These are phyloP conservation scores for Saitozyma podzolica DNA, from an alignment of 768 basidiomycete species.

Conservation along the genomic window DNA sequence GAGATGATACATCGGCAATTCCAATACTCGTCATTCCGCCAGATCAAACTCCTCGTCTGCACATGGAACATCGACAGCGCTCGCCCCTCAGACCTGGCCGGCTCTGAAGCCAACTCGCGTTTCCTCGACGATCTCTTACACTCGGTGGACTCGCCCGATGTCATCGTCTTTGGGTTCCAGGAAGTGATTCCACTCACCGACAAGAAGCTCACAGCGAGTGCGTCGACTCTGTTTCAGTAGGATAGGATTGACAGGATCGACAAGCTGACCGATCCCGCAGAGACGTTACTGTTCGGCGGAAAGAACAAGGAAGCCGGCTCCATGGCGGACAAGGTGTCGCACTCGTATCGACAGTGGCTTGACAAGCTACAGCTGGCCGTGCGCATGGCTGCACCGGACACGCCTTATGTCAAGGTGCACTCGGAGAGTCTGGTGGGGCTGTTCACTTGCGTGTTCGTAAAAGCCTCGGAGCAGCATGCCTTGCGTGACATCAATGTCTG, in stretches of 20 bases:
- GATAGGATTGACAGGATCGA: neutral
- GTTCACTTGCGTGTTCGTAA: slow-evolving; percentile 71
- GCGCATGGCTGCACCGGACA: slow-evolving; percentile 68
- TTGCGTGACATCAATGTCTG: slow-evolving; percentile 73
- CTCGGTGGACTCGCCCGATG: slow-evolving; percentile 75
- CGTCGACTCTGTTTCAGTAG: slow-evolving; percentile 21
- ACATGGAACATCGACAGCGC: slow-evolving; percentile 93
- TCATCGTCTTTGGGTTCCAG: slow-evolving; percentile 92
- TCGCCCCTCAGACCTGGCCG: slow-evolving; percentile 70
- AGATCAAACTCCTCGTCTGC: slow-evolving; percentile 73
- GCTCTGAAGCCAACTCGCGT: slow-evolving; percentile 67
- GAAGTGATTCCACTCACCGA: slow-evolving; percentile 95
- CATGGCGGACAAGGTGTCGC: slow-evolving; percentile 78
- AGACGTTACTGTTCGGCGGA: slow-evolving; percentile 76
- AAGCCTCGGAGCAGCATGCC: slow-evolving; percentile 60
- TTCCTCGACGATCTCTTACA: slow-evolving; percentile 77
- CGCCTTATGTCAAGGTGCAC: slow-evolving; percentile 75
- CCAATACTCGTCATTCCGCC: slow-evolving; percentile 75
- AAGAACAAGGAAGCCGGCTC: slow-evolving; percentile 66
- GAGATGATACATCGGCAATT: slow-evolving; percentile 73
- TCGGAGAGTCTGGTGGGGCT: slow-evolving; percentile 88
- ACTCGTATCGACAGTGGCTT: slow-evolving; percentile 84
- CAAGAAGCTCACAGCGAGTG: slow-evolving; percentile 79
- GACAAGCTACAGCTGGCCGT: slow-evolving; percentile 75
- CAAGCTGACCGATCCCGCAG: slow-evolving; percentile 44